Evolutionary conservation across 2,329 filamentous ascomycete species (phyloP).

Genomic region (Plenodomus biglobosus): DNA sequence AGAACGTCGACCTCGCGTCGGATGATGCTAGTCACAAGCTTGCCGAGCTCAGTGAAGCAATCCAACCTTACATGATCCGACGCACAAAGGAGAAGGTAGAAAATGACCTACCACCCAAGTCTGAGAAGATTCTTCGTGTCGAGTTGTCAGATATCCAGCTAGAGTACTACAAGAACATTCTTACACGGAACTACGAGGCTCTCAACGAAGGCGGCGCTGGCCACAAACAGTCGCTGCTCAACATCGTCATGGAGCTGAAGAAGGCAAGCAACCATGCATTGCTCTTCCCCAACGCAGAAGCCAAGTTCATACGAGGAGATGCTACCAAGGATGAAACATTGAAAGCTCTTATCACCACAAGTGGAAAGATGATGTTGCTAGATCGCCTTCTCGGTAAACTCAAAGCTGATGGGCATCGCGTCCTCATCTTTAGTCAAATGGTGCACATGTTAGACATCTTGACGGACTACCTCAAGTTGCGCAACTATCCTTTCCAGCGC

Average conservation of each 20-base stretch:
- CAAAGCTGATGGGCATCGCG: constrained; percentile 89
- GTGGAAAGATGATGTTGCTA: constrained; percentile 99
- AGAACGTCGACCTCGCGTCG: constrained; percentile 81
- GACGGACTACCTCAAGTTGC: constrained; percentile 86
- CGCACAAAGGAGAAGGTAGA: constrained; percentile 97
- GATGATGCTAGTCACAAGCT: constrained; percentile 85
- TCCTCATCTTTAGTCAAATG: constrained; percentile 99
- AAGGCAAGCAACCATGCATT: constrained; percentile 99
- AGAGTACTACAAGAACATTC: constrained; percentile 98
- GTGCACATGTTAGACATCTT: constrained; percentile 98
- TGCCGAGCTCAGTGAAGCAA: constrained; percentile 77
- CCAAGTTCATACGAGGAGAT: constrained; percentile 79
- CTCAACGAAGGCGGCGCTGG: constrained; percentile 87
- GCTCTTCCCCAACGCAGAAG: constrained; percentile 94
- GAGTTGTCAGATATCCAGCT: constrained; percentile 94
- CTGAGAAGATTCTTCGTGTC: constrained; percentile 97
- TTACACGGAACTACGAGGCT: constrained; percentile 93
- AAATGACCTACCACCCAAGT: constrained; percentile 93
- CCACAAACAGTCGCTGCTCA: constrained; percentile 91
- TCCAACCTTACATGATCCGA: constrained; percentile 91
- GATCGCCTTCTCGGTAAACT: constrained; percentile 94
- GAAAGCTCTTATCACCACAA: constrained; percentile 91
- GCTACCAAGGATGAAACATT: constrained; percentile 84
- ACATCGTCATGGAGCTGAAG: constrained; percentile 99
- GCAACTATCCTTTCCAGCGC: constrained; percentile 93